A percentile compares a stretch with the other conserved stretches of the same genome.
Evolutionary conservation across 495 filamentous ascomycete species (phyloP).

Genomic region (Physcia stellaris): DNA sequence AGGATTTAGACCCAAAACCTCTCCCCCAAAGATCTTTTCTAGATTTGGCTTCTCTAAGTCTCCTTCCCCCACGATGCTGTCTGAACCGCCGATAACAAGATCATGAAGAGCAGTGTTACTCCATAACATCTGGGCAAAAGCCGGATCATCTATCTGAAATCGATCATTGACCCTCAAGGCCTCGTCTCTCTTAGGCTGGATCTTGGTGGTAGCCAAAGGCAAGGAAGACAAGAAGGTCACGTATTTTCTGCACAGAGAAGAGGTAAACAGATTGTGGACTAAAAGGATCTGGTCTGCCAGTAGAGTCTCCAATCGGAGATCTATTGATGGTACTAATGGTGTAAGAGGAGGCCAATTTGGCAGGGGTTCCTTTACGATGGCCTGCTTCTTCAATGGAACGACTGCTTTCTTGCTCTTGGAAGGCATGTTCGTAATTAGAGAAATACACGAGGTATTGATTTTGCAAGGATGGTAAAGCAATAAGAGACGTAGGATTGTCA

Average conservation of each 20-base stretch:
- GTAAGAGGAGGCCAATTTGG: slow-evolving; percentile 70
- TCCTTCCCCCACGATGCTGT: slow-evolving; percentile 8
- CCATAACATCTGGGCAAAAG: slow-evolving; percentile 68
- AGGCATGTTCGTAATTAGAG: too few relatives aligned
- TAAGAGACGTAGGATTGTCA: too few relatives aligned
- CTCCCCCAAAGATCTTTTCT: slow-evolving; percentile 56
- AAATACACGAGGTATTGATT: too few relatives aligned
- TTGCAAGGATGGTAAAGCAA: too few relatives aligned
- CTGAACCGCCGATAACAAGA: slow-evolving; percentile 19
- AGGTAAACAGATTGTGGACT: slow-evolving; percentile 64
- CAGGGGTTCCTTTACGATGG: too few relatives aligned
- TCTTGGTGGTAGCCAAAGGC: slow-evolving; percentile 68
- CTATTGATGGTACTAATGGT: slow-evolving; percentile 53
- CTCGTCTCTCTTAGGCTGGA: slow-evolving; percentile 70
- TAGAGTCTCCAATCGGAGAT: slow-evolving; percentile 45
- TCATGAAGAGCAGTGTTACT: slow-evolving; percentile 43
- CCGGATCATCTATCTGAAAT: slow-evolving; percentile 65
- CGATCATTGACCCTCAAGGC: slow-evolving; percentile 85
- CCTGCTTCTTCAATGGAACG: too few relatives aligned
- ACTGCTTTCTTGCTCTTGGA: too few relatives aligned
- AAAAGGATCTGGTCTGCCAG: slow-evolving; percentile 59
- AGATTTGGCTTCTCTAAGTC: slow-evolving; percentile 16
- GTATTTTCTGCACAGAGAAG: slow-evolving; percentile 70
- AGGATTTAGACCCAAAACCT: slow-evolving; percentile 69
- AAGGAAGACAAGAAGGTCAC: slow-evolving; percentile 62